Base-by-base conservation (phyloP, 345 rosid species). In the Eucalyptus cloeziana region DNA sequence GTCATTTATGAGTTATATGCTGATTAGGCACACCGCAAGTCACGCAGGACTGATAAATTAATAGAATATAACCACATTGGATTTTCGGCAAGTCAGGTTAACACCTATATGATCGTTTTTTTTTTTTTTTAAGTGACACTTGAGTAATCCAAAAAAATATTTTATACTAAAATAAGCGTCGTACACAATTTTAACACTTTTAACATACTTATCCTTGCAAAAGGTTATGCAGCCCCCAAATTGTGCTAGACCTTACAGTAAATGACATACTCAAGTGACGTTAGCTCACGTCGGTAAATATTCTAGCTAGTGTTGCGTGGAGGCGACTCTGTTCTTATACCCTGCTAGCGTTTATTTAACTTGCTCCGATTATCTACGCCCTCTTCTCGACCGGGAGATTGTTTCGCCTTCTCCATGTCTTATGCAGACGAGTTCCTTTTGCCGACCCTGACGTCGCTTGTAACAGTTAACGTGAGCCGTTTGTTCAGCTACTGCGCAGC, bases 101-200 rank as follows among this genome's bases (percentile, higher is more conserved):
- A 43, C 58, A 21, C 24, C 19, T 19, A 52, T 1, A 52, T 52
- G 19, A 52, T 52, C 0, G 0, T 14, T 50, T 37, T 37, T 14
- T 50, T 14, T 50, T 19, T 7, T 52, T 52, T 52, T 52, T 19
- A 19, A 19, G 4, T 19, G 10, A 52, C 24, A 19, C 1, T 52
- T 52, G 8, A 21, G 2, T 52, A 0, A 52, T 52, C 1, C 1
- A 0, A 19, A 52, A 7, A 52, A 19, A 21, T 52, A 51, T 51
- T 19, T 7, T 43, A 43, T 43, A 43, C 4, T 1, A 52, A 21
- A 52, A 4, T 44, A 1, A 52, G 25, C 0, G 0, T 0, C 2
- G 1, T 7, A 52, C 10, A 19, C 7, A 19, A 52, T 52, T 1
- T 19, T 19, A 0, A 52, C 2, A 19, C 24, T 7, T 19, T 52